Conservation (phyloP, 2,329 filamentous ascomycete species). For the Calonectria pteridis region DNA sequence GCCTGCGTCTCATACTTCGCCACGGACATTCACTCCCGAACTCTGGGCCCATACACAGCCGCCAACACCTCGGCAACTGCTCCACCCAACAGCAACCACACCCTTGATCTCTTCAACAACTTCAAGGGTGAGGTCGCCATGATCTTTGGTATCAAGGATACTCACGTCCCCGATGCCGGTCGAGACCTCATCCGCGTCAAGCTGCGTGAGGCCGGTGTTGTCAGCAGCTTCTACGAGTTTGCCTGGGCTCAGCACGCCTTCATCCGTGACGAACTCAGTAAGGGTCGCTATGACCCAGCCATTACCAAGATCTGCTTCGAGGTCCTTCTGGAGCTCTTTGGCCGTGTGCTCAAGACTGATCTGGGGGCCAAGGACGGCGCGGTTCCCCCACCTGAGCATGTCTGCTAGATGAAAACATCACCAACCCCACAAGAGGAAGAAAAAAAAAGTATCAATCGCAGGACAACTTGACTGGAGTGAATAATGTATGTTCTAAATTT, state of each 20-base stretch:
- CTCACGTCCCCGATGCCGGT: conserved; percentile 86
- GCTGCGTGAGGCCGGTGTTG: conserved; percentile 79
- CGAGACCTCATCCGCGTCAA: conserved; percentile 87
- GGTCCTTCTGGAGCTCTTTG: conserved; percentile 89
- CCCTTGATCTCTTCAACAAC: conserved; percentile 67
- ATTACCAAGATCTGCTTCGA: conserved; percentile 91
- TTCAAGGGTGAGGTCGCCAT: conserved; percentile 88
- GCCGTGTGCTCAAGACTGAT: conserved; percentile 81
- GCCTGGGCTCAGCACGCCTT: conserved; percentile 97
- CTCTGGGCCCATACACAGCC: conserved; percentile 72
- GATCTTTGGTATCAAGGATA: conserved; percentile 94
- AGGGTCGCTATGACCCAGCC: conserved; percentile 92
- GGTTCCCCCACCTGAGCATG: conserved; percentile 75
- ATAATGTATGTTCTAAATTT: conserved; percentile 43
- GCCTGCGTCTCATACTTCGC: conserved; percentile 91
- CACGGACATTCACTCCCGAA: conserved; percentile 87
- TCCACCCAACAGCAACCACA: conserved; percentile 60
- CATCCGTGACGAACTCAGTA: conserved; percentile 91
- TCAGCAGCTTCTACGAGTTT: conserved; percentile 88
- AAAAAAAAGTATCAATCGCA: neutral
- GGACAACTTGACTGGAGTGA: conserved; percentile 25
- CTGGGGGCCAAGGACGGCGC: conserved; percentile 76
- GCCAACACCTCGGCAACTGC: conserved; percentile 60
- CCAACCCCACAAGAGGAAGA: neutral
- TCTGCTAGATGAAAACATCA: conserved; percentile 65